These are phyloP conservation scores for Conoideocrella luteorostrata DNA, from an alignment of 2,329 filamentous ascomycete species.

Conservation along the genomic window DNA sequence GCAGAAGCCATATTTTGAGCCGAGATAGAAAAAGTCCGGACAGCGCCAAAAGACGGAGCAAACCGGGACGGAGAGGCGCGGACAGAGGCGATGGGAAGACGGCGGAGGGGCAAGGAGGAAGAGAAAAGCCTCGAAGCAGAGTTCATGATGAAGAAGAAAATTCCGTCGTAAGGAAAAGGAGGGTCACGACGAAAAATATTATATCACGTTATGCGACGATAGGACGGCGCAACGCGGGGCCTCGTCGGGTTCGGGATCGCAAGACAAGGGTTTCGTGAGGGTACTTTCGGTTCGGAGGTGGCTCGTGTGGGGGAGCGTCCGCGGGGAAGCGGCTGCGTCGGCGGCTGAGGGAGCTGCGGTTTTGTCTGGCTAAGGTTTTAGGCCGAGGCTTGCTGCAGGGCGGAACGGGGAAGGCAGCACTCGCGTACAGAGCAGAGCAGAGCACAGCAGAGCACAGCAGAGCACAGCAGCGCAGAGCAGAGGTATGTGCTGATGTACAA, in stretches of 20 bases:
- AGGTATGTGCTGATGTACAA: no score
- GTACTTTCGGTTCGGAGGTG: background rate
- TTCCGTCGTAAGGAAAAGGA: slow-evolving; percentile 14
- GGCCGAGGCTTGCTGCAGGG: slow-evolving; percentile 1
- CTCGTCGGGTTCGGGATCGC: background rate
- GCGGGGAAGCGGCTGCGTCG: slow-evolving; percentile 1
- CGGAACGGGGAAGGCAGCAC: background rate
- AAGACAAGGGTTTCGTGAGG: slow-evolving; percentile 2
- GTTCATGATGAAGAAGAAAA: slow-evolving; percentile 17
- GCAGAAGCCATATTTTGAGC: slow-evolving; percentile 53
- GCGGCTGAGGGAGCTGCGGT: background rate
- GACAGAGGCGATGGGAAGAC: slow-evolving; percentile 18
- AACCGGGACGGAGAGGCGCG: slow-evolving; percentile 31
- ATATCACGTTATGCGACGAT: slow-evolving; percentile 2
- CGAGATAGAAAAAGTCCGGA: slow-evolving; percentile 54
- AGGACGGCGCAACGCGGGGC: slow-evolving; percentile 5
- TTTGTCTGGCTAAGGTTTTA: background rate
- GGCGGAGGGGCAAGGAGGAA: slow-evolving; percentile 22
- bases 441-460: background rate
- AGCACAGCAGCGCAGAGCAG: background rate
- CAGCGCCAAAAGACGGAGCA: slow-evolving; percentile 37
- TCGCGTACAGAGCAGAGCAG: no score
- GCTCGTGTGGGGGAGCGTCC: slow-evolving; percentile 1
- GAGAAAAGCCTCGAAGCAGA: slow-evolving; percentile 24
- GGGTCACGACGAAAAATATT: slow-evolving; percentile 9